Percentiles rank a stretch among this genome's conserved stretches.
phyloP scores from a whole-genome alignment of 768 basidiomycete species.

The Hysterangium stoloniferum region DNA sequence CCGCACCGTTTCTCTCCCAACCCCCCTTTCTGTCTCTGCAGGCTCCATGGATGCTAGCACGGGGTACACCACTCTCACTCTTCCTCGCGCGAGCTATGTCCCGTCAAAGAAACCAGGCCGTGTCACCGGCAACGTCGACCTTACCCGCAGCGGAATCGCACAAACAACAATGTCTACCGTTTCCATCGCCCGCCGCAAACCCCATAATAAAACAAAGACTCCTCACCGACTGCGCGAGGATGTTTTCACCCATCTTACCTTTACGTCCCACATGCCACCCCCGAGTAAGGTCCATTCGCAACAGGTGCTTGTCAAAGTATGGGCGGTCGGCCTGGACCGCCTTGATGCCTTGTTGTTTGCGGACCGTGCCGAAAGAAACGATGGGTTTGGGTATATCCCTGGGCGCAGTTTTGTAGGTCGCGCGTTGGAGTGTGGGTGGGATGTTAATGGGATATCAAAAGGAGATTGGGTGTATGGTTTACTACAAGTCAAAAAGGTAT shows the following conservation, averaged over 20 bases:
- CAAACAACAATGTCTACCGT: constrained; percentile 87
- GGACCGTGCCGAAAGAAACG: constrained; percentile 25
- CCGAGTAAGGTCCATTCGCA: constrained; percentile 63
- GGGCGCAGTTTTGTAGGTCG: constrained; percentile 84
- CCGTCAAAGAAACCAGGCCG: constrained; percentile 23
- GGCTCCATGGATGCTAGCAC: constrained; percentile 11
- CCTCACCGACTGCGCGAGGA: constrained; percentile 26
- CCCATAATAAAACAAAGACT: constrained; percentile 5
- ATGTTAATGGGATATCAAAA: constrained; percentile 55
- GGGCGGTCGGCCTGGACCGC: constrained; percentile 78
- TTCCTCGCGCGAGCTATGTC: constrained; percentile 39
- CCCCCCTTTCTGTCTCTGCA: constrained; percentile 21
- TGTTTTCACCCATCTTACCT: constrained; percentile 39
- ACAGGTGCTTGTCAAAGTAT: constrained; percentile 79
- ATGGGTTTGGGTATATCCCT: constrained; percentile 62
- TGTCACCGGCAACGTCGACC: constrained; percentile 51
- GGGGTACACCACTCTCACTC: constrained; percentile 35
- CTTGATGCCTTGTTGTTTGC: constrained; percentile 63
- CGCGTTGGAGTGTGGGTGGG: constrained; percentile 76
- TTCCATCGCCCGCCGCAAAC: constrained; percentile 13
- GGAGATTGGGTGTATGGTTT: constrained; percentile 88
- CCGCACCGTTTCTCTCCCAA: constrained; percentile 24
- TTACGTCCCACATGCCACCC: constrained; percentile 64
- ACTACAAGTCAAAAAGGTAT: constrained; percentile 72
- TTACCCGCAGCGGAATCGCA: constrained; percentile 69